Evolutionary conservation across 352 stramenopile species (phyloP).

Genomic region (Pythium coloratum): DNA sequence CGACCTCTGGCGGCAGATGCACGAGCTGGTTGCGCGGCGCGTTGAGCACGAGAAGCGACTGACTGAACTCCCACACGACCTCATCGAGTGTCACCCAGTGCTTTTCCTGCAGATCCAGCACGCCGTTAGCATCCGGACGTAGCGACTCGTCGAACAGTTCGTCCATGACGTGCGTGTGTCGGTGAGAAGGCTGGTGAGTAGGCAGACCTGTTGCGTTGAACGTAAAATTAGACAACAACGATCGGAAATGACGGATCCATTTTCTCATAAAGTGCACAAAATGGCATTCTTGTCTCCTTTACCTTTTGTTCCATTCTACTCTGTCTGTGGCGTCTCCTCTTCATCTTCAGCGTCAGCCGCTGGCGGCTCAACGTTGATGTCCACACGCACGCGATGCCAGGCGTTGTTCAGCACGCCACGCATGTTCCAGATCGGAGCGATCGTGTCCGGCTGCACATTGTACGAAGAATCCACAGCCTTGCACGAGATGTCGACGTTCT

Average conservation of each 20-base stretch:
- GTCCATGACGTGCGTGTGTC: conserved; percentile 44
- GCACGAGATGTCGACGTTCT: conserved; percentile 87
- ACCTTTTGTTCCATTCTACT: background rate
- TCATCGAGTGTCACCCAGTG: conserved; percentile 82
- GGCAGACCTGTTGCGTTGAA: no score
- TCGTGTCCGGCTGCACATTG: conserved; percentile 96
- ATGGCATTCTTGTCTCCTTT: background rate
- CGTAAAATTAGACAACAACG: conserved; percentile 3
- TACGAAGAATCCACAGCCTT: conserved; percentile 95
- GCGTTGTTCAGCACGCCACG: conserved; percentile 97
- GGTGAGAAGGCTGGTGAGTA: background rate
- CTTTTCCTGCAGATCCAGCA: conserved; percentile 73
- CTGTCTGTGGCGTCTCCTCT: conserved; percentile 19
- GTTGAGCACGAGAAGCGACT: conserved; percentile 72
- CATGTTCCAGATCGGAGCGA: conserved; percentile 97
- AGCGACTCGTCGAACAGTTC: conserved; percentile 70
- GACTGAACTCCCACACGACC: conserved; percentile 66
- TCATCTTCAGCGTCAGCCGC: conserved; percentile 42
- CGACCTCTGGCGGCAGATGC: conserved; percentile 51
- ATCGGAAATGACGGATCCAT: background rate
- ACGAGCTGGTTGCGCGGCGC: conserved; percentile 74
- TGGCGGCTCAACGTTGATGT: conserved; percentile 30
- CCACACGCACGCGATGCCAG: conserved; percentile 90
- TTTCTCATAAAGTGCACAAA: background rate
- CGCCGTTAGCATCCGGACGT: conserved; percentile 62